Evolutionary conservation across 2,329 filamentous ascomycete genomes (phyloP).

Genomic region (Thielaviopsis populi): DNA sequence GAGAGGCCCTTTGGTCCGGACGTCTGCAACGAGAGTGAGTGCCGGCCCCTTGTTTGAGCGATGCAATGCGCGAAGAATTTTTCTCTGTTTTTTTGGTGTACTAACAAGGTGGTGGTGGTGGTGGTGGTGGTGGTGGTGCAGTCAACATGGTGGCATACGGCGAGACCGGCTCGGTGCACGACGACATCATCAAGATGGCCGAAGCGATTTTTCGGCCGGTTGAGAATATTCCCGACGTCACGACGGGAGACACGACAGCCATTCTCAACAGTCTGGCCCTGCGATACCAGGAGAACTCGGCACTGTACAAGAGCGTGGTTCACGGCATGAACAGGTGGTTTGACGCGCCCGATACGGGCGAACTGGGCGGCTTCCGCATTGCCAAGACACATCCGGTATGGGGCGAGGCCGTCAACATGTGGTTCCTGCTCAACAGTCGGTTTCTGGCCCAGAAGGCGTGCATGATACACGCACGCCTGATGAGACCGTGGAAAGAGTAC

Average conservation of each 20-base stretch:
- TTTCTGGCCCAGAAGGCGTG: neutral
- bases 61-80: too few species aligned
- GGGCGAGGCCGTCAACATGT: neutral
- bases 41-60: neutral
- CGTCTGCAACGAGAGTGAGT: slow-evolving; percentile 2
- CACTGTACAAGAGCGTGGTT: neutral
- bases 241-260: neutral
- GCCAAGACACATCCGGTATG: neutral
- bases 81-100: too few species aligned
- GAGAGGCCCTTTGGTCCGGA: slow-evolving; percentile 1
- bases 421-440: neutral
- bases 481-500: neutral
- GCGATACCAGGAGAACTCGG: slow-evolving; percentile 2
- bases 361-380: neutral
- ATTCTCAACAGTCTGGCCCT: neutral
- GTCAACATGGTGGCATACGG: neutral
- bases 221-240: neutral
- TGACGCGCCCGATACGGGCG: neutral
- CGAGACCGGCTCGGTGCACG: neutral
- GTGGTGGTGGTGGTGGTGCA: too few species aligned
- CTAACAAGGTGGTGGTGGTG: neutral
- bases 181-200: slow-evolving; percentile 3
- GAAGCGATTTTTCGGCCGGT: neutral
- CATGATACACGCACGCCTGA: neutral
- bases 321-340: slow-evolving; percentile 4